phyloP scores from a whole-genome alignment of 805 yeast genomes.

The Nakazawaea ishiwadae region DNA sequence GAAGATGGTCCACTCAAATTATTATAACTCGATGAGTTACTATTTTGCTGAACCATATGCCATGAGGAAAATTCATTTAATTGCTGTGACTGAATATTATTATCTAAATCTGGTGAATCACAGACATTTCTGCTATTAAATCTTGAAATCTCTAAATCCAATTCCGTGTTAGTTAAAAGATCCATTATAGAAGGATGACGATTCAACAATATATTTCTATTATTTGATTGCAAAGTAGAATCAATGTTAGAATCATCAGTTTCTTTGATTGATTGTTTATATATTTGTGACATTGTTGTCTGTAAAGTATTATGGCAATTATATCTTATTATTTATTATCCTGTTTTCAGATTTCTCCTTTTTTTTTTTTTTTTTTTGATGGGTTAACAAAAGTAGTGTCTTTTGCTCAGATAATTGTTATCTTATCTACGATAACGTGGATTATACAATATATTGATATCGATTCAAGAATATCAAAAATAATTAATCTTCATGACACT shows the following conservation, averaged over 20 bases:
- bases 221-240: conserved; percentile 18
- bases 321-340: background rate
- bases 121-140: conserved; percentile 11
- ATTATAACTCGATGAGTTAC: background rate
- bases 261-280: background rate
- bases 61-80: conserved; percentile 29
- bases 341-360: no score
- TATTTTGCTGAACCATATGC: conserved; percentile 24
- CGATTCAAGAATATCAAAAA: no score
- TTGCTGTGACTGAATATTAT: background rate
- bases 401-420: no score
- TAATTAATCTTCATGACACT: no score
- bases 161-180: conserved; percentile 28
- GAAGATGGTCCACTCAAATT: conserved; percentile 15
- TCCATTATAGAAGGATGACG: conserved; percentile 28
- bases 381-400: no score
- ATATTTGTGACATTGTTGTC: background rate
- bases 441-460: no score
- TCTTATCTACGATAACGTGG: no score
- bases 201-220: no score
- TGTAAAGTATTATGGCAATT: background rate
- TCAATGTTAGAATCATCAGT: no score
- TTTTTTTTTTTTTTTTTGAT: no score
- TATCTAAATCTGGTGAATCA: conserved; percentile 10
- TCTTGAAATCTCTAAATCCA: conserved; percentile 16